These are phyloP conservation scores for Tetrapyrgos nigripes DNA, from an alignment of 1,284 basidiomycete species.

Conservation along the genomic window DNA sequence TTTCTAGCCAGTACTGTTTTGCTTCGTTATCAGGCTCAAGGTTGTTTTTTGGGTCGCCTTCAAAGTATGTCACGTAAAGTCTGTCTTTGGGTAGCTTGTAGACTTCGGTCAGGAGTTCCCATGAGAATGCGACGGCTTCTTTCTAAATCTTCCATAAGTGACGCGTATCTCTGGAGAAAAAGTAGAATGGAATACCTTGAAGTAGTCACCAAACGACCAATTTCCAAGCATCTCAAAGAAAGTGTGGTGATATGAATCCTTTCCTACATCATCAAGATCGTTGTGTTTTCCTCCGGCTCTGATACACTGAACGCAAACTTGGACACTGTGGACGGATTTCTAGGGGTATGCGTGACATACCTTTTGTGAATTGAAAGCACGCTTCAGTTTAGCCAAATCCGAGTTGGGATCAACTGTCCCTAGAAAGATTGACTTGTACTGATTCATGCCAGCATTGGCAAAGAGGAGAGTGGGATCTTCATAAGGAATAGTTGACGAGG, in stretches of 20 bases:
- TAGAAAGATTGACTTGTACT: constrained; percentile 97
- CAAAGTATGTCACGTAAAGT: constrained; percentile 98
- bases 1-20: constrained; percentile 84
- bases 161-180: constrained; percentile 1
- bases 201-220: constrained; percentile 99
- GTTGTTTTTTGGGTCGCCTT: constrained; percentile 89
- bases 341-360: constrained; percentile 7
- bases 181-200: constrained; percentile 71
- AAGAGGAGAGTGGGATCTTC: constrained; percentile 98
- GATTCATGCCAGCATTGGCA: constrained; percentile 98
- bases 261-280: constrained; percentile 98
- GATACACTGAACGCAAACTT: constrained; percentile 70
- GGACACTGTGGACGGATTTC: not conserved
- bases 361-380: constrained; percentile 95
- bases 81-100: constrained; percentile 91
- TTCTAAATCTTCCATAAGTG: constrained; percentile 54
- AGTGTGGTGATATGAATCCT: constrained; percentile 96
- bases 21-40: constrained; percentile 91
- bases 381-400: constrained; percentile 86
- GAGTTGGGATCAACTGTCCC: constrained; percentile 95
- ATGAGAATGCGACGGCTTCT: constrained; percentile 93
- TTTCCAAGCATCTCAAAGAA: constrained; percentile 99
- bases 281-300: constrained; percentile 99
- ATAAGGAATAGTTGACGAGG: constrained; percentile 93
- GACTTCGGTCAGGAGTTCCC: constrained; percentile 92